These are phyloP conservation scores for Clavariopsis aquatica DNA, from an alignment of 495 filamentous ascomycete species.

Conservation along the genomic window DNA sequence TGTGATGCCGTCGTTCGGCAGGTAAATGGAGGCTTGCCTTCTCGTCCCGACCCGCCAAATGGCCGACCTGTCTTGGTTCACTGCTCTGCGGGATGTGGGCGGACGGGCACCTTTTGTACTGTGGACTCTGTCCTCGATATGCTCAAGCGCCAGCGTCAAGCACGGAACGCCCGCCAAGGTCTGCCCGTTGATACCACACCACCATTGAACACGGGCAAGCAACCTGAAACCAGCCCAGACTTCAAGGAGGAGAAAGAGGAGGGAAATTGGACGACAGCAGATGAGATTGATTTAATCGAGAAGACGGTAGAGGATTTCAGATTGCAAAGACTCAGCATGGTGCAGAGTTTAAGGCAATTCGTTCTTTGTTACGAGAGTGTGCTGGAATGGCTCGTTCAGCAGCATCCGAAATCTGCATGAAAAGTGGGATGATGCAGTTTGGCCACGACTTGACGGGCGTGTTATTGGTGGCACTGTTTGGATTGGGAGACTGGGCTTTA, in stretches of 20 bases:
- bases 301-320: conserved; percentile 89
- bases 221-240: conserved; percentile 23
- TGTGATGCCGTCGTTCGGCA: conserved; percentile 60
- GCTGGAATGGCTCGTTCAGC: conserved; percentile 76
- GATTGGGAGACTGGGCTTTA: too few relatives aligned
- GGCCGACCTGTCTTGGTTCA: conserved; percentile 83
- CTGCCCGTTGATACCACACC: conserved; percentile 51
- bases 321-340: conserved; percentile 88
- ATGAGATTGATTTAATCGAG: conserved; percentile 73
- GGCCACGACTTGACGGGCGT: neutral
- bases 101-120: conserved; percentile 94
- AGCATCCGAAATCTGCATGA: conserved; percentile 42
- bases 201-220: neutral
- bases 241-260: conserved; percentile 25
- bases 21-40: conserved; percentile 37
- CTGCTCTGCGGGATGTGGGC: conserved; percentile 92
- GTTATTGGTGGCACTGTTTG: neutral
- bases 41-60: conserved; percentile 55
- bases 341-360: conserved; percentile 91
- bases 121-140: conserved; percentile 94
- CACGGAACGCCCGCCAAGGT: conserved; percentile 25
- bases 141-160: conserved; percentile 72
- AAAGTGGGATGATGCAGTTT: neutral
- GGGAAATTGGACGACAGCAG: conserved; percentile 56
- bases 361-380: conserved; percentile 96